A percentile compares a stretch with the other conserved stretches of the same genome.
Conservation (phyloP, 768 basidiomycete species). For the Boletus patriciae region DNA sequence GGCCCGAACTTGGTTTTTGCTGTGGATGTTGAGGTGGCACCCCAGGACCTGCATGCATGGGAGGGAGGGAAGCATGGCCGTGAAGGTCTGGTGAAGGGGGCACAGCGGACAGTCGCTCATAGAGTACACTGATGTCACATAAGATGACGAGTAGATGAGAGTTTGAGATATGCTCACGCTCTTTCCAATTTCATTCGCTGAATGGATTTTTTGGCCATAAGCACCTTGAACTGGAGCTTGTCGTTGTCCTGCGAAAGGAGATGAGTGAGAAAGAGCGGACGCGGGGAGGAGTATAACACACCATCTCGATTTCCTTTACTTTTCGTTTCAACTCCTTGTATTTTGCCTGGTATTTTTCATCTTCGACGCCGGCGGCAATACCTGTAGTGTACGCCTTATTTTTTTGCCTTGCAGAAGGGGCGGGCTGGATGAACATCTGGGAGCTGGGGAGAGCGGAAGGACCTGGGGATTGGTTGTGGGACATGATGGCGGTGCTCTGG, state of each 20-base stretch:
- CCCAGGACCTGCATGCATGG: slow-evolving; percentile 36
- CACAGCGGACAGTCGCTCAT: slow-evolving; percentile 68
- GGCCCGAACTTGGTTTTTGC: slow-evolving; percentile 18
- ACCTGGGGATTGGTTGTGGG: slow-evolving; percentile 59
- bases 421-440: slow-evolving; percentile 36
- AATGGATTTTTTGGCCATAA: slow-evolving; percentile 77
- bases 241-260: slow-evolving; percentile 70
- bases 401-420: slow-evolving; percentile 46
- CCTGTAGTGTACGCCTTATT: slow-evolving; percentile 51
- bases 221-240: slow-evolving; percentile 78
- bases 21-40: slow-evolving; percentile 37
- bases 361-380: slow-evolving; percentile 78
- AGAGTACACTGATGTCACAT: slow-evolving; percentile 57
- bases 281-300: slow-evolving; percentile 38
- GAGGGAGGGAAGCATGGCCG: slow-evolving; percentile 38
- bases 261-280: slow-evolving; percentile 3
- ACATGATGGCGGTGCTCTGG: slow-evolving; percentile 56
- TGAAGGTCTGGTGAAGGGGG: slow-evolving; percentile 56
- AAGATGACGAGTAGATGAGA: slow-evolving; percentile 25
- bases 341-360: slow-evolving; percentile 83
- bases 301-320: slow-evolving; percentile 82
- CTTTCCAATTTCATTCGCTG: slow-evolving; percentile 86
- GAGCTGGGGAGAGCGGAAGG: slow-evolving; percentile 43
- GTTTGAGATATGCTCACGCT: slow-evolving; percentile 58
- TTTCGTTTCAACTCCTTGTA: slow-evolving; percentile 88